Conservation (phyloP, 2,329 filamentous ascomycete genomes). For the Alternaria ventricosa region DNA sequence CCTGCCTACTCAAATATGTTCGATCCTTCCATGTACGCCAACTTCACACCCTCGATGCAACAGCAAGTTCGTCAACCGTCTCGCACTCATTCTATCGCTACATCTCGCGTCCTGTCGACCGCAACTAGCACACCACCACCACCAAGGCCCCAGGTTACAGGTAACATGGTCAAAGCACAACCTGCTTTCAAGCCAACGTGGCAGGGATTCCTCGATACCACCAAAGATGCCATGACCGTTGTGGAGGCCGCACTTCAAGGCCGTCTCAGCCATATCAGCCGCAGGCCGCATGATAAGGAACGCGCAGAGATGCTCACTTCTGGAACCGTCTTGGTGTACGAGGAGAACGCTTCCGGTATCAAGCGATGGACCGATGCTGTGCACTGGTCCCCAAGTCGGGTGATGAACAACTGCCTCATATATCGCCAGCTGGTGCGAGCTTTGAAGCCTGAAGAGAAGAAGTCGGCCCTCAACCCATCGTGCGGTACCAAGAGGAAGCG, state of each 20-base stretch:
- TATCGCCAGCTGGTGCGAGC: slow-evolving; percentile 73
- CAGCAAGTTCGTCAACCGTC: slow-evolving; percentile 26
- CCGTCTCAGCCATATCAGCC: slow-evolving; percentile 74
- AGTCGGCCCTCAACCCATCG: slow-evolving; percentile 44
- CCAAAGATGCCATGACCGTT: slow-evolving; percentile 77
- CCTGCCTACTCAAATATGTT: slow-evolving; percentile 37
- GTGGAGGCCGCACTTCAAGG: slow-evolving; percentile 81
- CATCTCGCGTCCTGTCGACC: slow-evolving; percentile 32
- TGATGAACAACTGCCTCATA: slow-evolving; percentile 82
- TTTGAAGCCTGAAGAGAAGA: slow-evolving; percentile 47
- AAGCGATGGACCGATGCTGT: slow-evolving; percentile 94
- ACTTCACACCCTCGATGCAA: slow-evolving; percentile 31
- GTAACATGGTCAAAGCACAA: slow-evolving; percentile 45
- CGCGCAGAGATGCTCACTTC: slow-evolving; percentile 78
- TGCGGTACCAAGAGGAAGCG: slow-evolving; percentile 48
- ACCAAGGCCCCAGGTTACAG: slow-evolving; percentile 34
- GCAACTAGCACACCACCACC: slow-evolving; percentile 40
- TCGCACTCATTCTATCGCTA: slow-evolving; percentile 42
- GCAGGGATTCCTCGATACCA: slow-evolving; percentile 70
- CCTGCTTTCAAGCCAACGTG: slow-evolving; percentile 67
- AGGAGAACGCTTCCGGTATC: slow-evolving; percentile 88
- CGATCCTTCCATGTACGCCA: slow-evolving; percentile 39
- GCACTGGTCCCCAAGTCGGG: slow-evolving; percentile 87
- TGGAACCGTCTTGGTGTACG: slow-evolving; percentile 89
- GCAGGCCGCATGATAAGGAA: slow-evolving; percentile 86